Percentiles rank a stretch among this genome's conserved stretches.
Conservation (phyloP, 2,329 filamentous ascomycete genomes). For the Stromatinia cepivora region DNA sequence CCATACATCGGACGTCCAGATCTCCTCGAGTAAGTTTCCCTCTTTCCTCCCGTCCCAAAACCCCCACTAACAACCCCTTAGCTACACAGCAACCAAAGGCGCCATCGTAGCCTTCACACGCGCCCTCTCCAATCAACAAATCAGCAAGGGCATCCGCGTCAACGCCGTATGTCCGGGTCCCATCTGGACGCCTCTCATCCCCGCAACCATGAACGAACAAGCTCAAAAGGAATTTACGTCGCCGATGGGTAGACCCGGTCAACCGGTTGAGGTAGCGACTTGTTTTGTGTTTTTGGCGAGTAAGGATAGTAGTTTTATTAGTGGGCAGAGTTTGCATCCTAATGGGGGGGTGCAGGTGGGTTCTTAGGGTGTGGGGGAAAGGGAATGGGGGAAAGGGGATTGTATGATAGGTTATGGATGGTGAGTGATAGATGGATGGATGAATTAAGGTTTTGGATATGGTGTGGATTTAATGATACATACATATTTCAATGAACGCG, state of each 20-base stretch:
- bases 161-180: conserved; percentile 77
- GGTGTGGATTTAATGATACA: neutral
- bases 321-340: conserved; percentile 68
- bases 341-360: conserved; percentile 61
- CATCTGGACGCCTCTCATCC: conserved; percentile 76
- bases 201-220: conserved; percentile 67
- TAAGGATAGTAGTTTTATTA: conserved; percentile 70
- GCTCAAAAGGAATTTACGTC: conserved; percentile 71
- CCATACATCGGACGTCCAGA: conserved; percentile 79
- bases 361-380: conserved; percentile 16
- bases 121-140: conserved; percentile 72
- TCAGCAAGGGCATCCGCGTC: conserved; percentile 71
- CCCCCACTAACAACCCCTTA: neutral
- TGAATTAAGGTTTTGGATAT: neutral
- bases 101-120: conserved; percentile 79
- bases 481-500: neutral
- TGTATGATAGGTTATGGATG: neutral
- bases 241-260: conserved; percentile 75
- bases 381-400: neutral
- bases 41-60: too few species aligned
- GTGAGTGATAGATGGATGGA: neutral
- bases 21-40: conserved; percentile 57
- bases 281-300: conserved; percentile 81
- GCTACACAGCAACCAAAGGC: conserved; percentile 76
- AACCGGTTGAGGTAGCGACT: conserved; percentile 79